Conservation (phyloP, 352 stramenopile genomes). For the Phytophthora melonis region DNA sequence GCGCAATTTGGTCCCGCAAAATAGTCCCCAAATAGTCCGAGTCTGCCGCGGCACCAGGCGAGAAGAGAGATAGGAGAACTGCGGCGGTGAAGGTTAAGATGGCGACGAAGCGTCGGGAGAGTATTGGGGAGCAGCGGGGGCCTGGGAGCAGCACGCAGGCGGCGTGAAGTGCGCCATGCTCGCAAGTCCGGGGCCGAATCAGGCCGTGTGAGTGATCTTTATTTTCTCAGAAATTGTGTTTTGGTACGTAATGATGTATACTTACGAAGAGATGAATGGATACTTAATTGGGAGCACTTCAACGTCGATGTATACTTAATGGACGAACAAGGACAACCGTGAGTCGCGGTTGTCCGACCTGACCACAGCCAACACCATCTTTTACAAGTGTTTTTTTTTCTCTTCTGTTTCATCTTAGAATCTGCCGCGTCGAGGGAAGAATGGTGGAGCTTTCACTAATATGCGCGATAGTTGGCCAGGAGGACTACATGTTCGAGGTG, state of each 20-base stretch:
- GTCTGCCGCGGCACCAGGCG: not conserved
- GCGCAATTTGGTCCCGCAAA: constrained; percentile 30
- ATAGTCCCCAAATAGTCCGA: constrained; percentile 31
- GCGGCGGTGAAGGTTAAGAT: not conserved
- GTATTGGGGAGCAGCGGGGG: not conserved
- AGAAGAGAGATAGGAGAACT: not conserved
- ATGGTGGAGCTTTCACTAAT: too few relatives aligned
- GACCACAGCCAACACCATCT: too few relatives aligned
- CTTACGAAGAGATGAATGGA: too few relatives aligned
- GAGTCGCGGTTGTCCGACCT: too few relatives aligned
- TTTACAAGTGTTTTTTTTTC: too few relatives aligned
- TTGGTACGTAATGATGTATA: not conserved
- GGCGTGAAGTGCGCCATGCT: constrained; percentile 16
- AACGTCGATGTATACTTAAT: not conserved
- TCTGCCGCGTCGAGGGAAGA: too few relatives aligned
- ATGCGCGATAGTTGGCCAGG: too few relatives aligned
- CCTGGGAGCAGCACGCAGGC: not conserved
- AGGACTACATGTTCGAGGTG: too few relatives aligned
- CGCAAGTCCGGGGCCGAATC: constrained; percentile 7
- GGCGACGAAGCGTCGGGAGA: not conserved
- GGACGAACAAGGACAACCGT: too few relatives aligned
- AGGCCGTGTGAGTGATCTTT: constrained; percentile 11
- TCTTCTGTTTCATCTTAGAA: too few relatives aligned
- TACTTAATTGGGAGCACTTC: not conserved
- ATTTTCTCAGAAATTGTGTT: constrained; percentile 6